These are phyloP conservation scores for Fistulifera pelliculosa DNA, from an alignment of 108 stramenopile species.

Conservation along the genomic window DNA sequence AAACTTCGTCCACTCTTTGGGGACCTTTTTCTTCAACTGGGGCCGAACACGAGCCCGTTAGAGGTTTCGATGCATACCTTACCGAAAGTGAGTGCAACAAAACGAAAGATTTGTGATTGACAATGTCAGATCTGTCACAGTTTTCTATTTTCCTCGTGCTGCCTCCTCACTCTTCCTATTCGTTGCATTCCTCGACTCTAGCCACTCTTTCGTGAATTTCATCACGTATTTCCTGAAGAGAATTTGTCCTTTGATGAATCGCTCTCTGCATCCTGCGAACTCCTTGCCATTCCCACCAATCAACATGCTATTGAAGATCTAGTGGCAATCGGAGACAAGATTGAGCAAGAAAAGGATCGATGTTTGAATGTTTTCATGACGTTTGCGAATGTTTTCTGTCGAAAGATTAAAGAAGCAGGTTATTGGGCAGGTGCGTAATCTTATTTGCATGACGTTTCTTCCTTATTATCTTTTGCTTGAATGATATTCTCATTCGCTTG, in stretches of 20 bases:
- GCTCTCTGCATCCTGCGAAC: conserved; percentile 8
- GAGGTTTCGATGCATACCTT: conserved; percentile 13
- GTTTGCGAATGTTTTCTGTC: conserved; percentile 62
- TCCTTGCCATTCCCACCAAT: conserved; percentile 82
- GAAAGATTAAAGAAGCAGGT: conserved; percentile 40
- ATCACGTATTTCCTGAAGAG: conserved; percentile 70
- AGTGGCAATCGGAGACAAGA: conserved; percentile 75
- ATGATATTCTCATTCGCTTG: no score
- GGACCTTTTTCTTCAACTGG: background rate
- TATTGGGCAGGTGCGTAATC: conserved; percentile 34
- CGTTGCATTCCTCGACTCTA: no score
- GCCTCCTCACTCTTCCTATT: no score
- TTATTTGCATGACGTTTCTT: no score
- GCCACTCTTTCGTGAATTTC: conserved; percentile 67
- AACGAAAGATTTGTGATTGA: no score
- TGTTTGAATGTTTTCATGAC: conserved; percentile 74
- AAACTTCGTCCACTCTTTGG: conserved; percentile 10
- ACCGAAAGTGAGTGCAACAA: conserved; percentile 4
- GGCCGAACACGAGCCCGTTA: background rate
- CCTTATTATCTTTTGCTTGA: no score
- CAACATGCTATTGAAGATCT: conserved; percentile 75
- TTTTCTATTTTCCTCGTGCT: no score
- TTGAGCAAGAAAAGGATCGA: conserved; percentile 80
- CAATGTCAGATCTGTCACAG: no score
- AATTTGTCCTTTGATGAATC: conserved; percentile 22